These are phyloP conservation scores for Dioszegia aurantiaca DNA, from an alignment of 768 basidiomycete genomes.

Conservation along the genomic window DNA sequence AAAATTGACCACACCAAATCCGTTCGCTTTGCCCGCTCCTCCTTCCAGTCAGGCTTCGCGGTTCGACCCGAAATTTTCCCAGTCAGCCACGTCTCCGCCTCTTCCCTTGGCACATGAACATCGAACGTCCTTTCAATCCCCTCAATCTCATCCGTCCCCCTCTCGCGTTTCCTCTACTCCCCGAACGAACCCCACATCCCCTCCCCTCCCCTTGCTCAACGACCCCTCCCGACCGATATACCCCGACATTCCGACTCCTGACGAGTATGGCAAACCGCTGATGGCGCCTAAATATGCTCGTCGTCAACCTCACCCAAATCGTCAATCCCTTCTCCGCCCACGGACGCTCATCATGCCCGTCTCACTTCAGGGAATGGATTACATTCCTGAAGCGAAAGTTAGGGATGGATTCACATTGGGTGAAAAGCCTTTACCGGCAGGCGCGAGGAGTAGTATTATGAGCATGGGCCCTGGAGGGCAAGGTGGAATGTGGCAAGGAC, in stretches of 20 bases:
- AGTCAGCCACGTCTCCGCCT: conserved; percentile 27
- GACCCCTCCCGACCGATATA: conserved; percentile 6
- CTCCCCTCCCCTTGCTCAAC: background rate
- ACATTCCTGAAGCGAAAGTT: conserved; percentile 32
- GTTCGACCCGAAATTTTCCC: conserved; percentile 72
- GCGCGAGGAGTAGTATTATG: conserved; percentile 61
- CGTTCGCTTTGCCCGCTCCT: conserved; percentile 68
- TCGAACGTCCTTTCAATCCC: background rate
- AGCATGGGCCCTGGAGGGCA: conserved; percentile 33
- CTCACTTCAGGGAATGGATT: conserved; percentile 63
- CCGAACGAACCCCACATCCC: background rate
- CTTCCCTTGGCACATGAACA: background rate
- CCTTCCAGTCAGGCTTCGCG: conserved; percentile 64
- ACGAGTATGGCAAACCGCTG: conserved; percentile 38
- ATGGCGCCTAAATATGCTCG: conserved; percentile 25
- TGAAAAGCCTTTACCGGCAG: conserved; percentile 73
- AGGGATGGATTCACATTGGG: conserved; percentile 59
- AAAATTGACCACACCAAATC: conserved; percentile 54
- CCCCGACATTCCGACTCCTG: conserved; percentile 36
- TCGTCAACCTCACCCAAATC: conserved; percentile 7
- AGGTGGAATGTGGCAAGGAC: conserved; percentile 63
- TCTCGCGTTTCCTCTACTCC: background rate
- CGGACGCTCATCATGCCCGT: conserved; percentile 94
- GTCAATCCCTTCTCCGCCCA: conserved; percentile 69
- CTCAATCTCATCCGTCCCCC: background rate